Base-by-base conservation (phyloP, 805 yeast species). In the Nakazawaea ambrosiae region DNA sequence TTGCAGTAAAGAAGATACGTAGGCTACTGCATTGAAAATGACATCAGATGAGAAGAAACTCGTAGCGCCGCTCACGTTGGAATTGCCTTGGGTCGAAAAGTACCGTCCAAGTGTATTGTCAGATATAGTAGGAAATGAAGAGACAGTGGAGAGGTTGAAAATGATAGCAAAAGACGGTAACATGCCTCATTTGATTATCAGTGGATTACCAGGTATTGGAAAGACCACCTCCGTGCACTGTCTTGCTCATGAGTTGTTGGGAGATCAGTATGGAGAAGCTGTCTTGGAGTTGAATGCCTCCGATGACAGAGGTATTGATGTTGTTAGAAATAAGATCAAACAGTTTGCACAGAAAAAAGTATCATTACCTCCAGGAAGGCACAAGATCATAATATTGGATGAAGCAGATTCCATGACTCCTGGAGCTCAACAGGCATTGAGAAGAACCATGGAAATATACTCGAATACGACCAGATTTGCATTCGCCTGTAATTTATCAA, bases 381-480 rank as follows among this genome's bases (percentile, higher is more conserved):
- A 90, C 55, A 92, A 92, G 69, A 85, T 92, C 39, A 73, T 92
- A 47, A 90, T 92, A 37, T 63, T 92, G 46, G 98, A 90, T 59
- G 98, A 88, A 60, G 97, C 96, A 0, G 97, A 88, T 55, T 81
- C 92, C 10, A 88, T 88, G 97, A 88, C 97, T 0, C 87, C 95
- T 0, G 96, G 95, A 27, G 96, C 97, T 2, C 97, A 88, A 57
- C 95, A 86, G 56, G 97, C 97, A 0, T 63, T 89, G 49, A 72
- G 97, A 58, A 73, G 97, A 54, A 88, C 96, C 1, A 88, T 88
- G 97, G 97, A 89, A 54, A 71, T 90, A 22, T 90, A 86, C 53
- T 83, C 97, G n/a, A 82, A 83, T 55, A 82, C 97, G 4, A 92
- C 98, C 6, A 73, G 98, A 50, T 92, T 92, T 65, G 97, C 96